Evolutionary conservation across 805 yeast genomes (phyloP).

Genomic region (Candida ascalaphidarum): DNA sequence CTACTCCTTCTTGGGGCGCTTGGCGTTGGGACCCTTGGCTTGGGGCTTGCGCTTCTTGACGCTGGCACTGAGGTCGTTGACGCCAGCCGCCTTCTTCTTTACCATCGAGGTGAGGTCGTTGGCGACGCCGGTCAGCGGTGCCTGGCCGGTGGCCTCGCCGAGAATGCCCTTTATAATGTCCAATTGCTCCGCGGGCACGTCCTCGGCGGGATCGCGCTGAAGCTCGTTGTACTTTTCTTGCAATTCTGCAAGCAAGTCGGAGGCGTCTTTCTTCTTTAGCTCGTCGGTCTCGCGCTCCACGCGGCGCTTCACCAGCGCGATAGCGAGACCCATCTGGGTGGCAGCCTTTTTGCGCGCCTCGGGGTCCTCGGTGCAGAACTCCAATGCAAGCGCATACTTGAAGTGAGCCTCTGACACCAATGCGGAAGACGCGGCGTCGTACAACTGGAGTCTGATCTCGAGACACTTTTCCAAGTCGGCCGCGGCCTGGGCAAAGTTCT

Average conservation of each 20-base stretch:
- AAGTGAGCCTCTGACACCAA: constrained; percentile 72
- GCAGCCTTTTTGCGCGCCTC: constrained; percentile 41
- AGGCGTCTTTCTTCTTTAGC: constrained; percentile 32
- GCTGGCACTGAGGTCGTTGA: no score
- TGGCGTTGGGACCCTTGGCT: neutral
- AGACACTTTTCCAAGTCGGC: constrained; percentile 57
- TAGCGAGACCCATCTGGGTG: constrained; percentile 46
- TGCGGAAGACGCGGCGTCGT: constrained; percentile 39
- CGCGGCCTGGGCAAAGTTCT: constrained; percentile 74
- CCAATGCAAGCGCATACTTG: constrained; percentile 72
- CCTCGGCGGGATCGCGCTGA: constrained; percentile 41
- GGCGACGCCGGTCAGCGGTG: constrained; percentile 20
- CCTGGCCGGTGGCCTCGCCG: constrained; percentile 32
- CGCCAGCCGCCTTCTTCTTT: constrained; percentile 34
- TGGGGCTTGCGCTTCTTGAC: constrained; percentile 4
- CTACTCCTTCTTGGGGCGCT: no score
- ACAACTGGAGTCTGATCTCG: constrained; percentile 44
- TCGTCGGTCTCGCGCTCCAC: constrained; percentile 34
- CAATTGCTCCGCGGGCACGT: constrained; percentile 40
- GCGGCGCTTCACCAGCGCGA: constrained; percentile 29
- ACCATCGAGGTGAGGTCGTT: constrained; percentile 60
- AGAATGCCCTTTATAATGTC: constrained; percentile 48
- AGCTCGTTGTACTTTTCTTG: constrained; percentile 49
- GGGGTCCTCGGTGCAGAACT: constrained; percentile 52
- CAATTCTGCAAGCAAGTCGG: constrained; percentile 47